A percentile compares a stretch with the other conserved stretches of the same genome.
Evolutionary conservation across 768 basidiomycete genomes (phyloP).

Genomic region (Butyriboletus loyo): DNA sequence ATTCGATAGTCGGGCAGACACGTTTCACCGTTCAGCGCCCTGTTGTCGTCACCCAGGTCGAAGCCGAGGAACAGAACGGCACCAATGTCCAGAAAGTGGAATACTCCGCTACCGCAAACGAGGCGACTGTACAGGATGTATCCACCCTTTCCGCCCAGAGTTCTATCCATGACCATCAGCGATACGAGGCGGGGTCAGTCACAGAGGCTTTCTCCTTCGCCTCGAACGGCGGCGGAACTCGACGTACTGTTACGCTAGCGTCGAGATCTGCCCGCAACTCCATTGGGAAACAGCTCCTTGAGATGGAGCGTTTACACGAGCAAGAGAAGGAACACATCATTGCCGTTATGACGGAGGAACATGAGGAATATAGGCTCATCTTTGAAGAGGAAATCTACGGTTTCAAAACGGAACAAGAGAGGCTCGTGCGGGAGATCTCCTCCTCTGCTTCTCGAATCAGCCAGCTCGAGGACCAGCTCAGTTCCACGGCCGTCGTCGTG

Average conservation of each 20-base stretch:
- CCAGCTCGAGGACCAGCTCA: conserved; percentile 1
- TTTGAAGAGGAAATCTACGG: neutral
- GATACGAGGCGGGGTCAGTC: too few species aligned
- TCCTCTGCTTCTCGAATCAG: neutral
- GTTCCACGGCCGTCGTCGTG: too few species aligned
- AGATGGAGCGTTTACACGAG: conserved; percentile 1
- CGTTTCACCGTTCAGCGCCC: too few species aligned
- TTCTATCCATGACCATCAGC: too few species aligned
- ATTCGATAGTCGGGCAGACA: too few species aligned
- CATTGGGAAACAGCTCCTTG: neutral
- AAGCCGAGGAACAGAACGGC: neutral
- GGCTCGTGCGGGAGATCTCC: neutral
- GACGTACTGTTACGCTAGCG: neutral
- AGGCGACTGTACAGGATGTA: too few species aligned
- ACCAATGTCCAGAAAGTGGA: neutral
- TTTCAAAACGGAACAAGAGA: neutral
- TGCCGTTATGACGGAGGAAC: neutral
- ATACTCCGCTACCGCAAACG: too few species aligned
- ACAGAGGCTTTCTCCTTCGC: neutral
- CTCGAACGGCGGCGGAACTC: neutral
- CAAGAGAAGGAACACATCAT: conserved; percentile 4
- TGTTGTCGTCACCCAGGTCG: too few species aligned
- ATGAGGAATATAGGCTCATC: neutral
- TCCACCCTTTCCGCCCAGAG: too few species aligned
- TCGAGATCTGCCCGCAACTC: neutral